phyloP scores from a whole-genome alignment of 225 moss, liverwort and hornwort genomes.

The Physcomitrium patens region DNA sequence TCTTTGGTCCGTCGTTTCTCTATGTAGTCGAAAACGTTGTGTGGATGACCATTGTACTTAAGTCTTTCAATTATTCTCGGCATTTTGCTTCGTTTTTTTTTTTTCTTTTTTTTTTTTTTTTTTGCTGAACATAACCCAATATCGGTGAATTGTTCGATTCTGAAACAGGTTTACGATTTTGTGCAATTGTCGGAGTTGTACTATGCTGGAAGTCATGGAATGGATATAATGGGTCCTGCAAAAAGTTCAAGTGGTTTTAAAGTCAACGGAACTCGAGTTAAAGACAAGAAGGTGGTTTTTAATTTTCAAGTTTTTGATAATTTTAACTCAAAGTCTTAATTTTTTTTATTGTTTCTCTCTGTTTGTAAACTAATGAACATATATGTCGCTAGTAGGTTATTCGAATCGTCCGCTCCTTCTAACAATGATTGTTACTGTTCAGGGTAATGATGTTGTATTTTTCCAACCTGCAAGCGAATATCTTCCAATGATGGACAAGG shows the following conservation, averaged over 20 bases:
- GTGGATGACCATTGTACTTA: neutral
- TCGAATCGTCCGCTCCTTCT: slow-evolving; percentile 17
- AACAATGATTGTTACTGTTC: neutral
- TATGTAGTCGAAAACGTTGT: neutral
- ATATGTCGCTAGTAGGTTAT: neutral
- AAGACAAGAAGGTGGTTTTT: slow-evolving; percentile 58
- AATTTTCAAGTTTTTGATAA: too few relatives aligned
- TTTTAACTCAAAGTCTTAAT: neutral
- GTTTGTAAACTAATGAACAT: neutral
- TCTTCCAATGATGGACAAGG: slow-evolving; percentile 77
- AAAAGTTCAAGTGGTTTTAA: slow-evolving; percentile 72
- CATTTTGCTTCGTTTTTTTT: neutral
- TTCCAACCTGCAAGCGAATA: slow-evolving; percentile 85
- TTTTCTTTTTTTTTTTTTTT: slow-evolving; percentile 5
- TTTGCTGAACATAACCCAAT: neutral
- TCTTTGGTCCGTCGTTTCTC: neutral
- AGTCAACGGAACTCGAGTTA: slow-evolving; percentile 68
- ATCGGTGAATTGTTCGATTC: neutral
- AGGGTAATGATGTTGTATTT: slow-evolving; percentile 85
- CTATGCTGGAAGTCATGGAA: slow-evolving; percentile 93
- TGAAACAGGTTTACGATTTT: slow-evolving; percentile 75
- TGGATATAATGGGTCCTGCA: slow-evolving; percentile 93
- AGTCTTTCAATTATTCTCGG: neutral
- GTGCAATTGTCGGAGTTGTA: slow-evolving; percentile 86
- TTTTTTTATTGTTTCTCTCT: neutral